Evolutionary conservation across 2,329 filamentous ascomycete genomes (phyloP), one percentile per base, ranked within the genome.

Genomic region (Ophiostoma fasciatum): DNA sequence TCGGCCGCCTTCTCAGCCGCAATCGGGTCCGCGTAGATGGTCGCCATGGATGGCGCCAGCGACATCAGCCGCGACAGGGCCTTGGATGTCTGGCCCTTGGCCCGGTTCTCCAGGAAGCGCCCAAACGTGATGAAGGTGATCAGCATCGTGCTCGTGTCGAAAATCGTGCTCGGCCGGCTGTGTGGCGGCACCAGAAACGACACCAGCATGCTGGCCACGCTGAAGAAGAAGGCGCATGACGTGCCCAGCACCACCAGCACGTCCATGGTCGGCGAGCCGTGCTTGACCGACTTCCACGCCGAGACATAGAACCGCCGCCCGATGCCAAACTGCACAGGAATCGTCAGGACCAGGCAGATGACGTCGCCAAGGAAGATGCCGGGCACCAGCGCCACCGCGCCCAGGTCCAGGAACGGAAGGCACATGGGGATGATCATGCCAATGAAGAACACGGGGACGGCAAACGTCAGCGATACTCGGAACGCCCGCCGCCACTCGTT

Each of bases 81-180:
- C 52, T 83, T 90, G 5, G 87, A 94, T 0, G 90, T 98, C 59
- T 96, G 83, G 0, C 90, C 90, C 61, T 96, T 98, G 35, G 90
- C 90, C 14, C 78, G 67, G 53, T 96, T 98, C 58, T 98, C 90
- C 14, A 98, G 61, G 61, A 81, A 98, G 25, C 90, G 78, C 4
- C 90, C 84, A 3, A 98, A 61, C 1, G 81, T 85, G 55, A 94
- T 84, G 53, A 98, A 96, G 0, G 85, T 94, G 55, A 98, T 87
- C 35, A 98, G 68, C 90, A 96, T 98, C 17, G 85, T 94, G 58
- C 87, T 94, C 1, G 90, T 98, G 52, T 98, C 90, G 49, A 98
- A 98, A 13, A 94, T 81, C 2, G 85, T 94, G 44, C 74, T 78
- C 1, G 90, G 90, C 32, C 82, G 73, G 3, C 68, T 71, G 52